phyloP scores from a whole-genome alignment of 2,329 filamentous ascomycete species.

The Apiospora kogelbergensis region DNA sequence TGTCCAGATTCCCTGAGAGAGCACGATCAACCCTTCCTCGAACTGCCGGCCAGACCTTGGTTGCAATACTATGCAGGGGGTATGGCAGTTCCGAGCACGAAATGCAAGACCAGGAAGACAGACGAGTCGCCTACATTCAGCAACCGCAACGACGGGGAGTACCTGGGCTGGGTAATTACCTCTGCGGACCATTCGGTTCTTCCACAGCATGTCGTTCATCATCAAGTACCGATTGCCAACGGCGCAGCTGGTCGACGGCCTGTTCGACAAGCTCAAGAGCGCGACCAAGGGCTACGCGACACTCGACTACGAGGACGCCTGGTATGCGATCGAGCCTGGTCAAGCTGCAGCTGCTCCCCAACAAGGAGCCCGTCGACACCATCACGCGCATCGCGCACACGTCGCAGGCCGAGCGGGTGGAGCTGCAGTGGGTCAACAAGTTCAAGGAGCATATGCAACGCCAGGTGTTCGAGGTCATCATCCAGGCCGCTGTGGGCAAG shows the following conservation, averaged over 20 bases:
- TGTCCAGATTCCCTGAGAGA: too few relatives aligned
- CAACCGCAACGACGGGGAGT: conserved; percentile 60
- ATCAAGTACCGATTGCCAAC: conserved; percentile 88
- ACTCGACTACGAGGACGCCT: conserved; percentile 95
- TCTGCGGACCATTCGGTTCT: conserved; percentile 91
- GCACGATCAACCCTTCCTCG: too few relatives aligned
- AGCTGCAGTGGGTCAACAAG: conserved; percentile 85
- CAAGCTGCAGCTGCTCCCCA: conserved; percentile 91
- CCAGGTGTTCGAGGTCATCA: conserved; percentile 96
- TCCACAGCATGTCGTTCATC: conserved; percentile 89
- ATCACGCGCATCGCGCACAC: conserved; percentile 84
- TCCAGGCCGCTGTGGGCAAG: conserved; percentile 84
- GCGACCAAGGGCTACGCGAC: conserved; percentile 93
- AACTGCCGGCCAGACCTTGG: too few relatives aligned
- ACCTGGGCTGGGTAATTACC: conserved; percentile 89
- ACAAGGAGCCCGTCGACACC: conserved; percentile 90
- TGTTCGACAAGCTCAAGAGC: conserved; percentile 95
- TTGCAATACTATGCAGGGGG: too few relatives aligned
- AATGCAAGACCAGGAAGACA: too few relatives aligned
- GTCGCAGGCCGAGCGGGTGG: conserved; percentile 78
- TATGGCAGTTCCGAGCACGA: too few relatives aligned
- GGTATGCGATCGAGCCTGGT: conserved; percentile 76
- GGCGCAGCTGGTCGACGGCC: conserved; percentile 89
- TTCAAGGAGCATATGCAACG: conserved; percentile 97
- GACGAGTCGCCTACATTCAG: too few relatives aligned